A percentile compares a stretch with the other conserved stretches of the same genome.
These are phyloP conservation scores for Passalora sequoiae DNA, from an alignment of 2,329 filamentous ascomycete genomes.

Conservation along the genomic window DNA sequence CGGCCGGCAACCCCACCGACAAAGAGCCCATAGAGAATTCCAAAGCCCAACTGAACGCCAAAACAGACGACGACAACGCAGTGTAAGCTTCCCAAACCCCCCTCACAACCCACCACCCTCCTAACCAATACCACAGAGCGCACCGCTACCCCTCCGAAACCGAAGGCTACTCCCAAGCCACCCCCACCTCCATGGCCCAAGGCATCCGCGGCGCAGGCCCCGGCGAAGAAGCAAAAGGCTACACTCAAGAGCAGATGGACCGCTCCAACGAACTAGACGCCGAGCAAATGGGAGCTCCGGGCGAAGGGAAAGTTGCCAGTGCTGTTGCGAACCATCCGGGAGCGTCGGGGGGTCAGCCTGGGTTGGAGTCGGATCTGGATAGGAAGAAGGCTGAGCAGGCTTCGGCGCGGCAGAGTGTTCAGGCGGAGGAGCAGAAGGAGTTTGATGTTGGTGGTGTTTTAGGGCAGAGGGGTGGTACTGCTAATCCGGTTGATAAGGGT, in stretches of 20 bases:
- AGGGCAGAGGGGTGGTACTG: constrained; percentile 45
- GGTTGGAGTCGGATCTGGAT: constrained; percentile 44
- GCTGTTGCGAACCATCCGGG: constrained; percentile 40
- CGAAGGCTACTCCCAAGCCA: constrained; percentile 32
- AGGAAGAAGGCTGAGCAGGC: constrained; percentile 49
- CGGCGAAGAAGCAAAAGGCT: constrained; percentile 41
- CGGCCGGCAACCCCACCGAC: constrained; percentile 42
- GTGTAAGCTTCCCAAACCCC: constrained; percentile 15
- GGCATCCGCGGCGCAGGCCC: constrained; percentile 42
- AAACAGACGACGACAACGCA: constrained; percentile 25
- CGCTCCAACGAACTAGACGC: constrained; percentile 43
- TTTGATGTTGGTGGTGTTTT: constrained; percentile 40
- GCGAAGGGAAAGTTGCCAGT: constrained; percentile 42
- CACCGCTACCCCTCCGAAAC: constrained; percentile 40
- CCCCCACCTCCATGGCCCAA: constrained; percentile 35
- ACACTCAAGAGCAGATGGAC: constrained; percentile 40
- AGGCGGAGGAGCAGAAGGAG: constrained; percentile 36
- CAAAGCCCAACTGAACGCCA: constrained; percentile 34
- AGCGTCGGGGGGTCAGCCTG: constrained; percentile 34
- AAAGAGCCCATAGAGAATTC: constrained; percentile 39
- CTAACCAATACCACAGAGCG: constrained; percentile 18
- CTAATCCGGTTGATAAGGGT: constrained; percentile 34
- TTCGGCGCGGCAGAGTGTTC: constrained; percentile 37
- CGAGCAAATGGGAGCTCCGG: constrained; percentile 45
- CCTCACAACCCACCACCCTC: background rate